Percentiles rank a stretch among this genome's conserved stretches.
phyloP scores from a whole-genome alignment of 2,329 filamentous ascomycete genomes.

The Xylaria sp. region DNA sequence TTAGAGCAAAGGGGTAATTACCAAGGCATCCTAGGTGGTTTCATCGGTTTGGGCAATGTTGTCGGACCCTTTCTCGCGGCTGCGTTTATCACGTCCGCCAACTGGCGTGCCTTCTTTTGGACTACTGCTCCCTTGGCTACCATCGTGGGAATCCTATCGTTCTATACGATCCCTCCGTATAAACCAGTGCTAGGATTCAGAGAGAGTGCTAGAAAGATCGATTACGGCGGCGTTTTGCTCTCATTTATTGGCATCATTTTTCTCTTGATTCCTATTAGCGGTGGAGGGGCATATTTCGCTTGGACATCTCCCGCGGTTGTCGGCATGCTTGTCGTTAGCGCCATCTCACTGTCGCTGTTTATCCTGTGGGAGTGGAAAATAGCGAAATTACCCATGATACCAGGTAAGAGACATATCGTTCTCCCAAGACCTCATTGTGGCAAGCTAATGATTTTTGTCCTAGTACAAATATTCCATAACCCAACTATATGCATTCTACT shows the following conservation, averaged over 20 bases:
- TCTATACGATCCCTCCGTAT: slow-evolving; percentile 54
- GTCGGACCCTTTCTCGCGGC: slow-evolving; percentile 45
- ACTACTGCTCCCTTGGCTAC: slow-evolving; percentile 62
- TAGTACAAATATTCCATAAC: slow-evolving; percentile 65
- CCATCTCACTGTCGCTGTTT: not conserved
- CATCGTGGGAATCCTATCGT: slow-evolving; percentile 56
- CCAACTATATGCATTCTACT: slow-evolving; percentile 64
- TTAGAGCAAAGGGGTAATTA: slow-evolving; percentile 51
- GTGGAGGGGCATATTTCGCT: not conserved
- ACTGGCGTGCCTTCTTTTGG: slow-evolving; percentile 54
- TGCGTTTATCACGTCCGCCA: slow-evolving; percentile 31
- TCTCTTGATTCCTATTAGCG: not conserved
- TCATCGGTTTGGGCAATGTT: slow-evolving; percentile 41
- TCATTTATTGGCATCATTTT: not conserved
- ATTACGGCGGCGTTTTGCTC: not conserved
- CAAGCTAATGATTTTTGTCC: slow-evolving; percentile 1
- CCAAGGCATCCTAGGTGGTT: slow-evolving; percentile 46
- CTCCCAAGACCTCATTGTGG: not conserved
- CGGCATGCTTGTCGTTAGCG: not conserved
- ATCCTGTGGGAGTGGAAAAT: not conserved
- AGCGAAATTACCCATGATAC: not conserved
- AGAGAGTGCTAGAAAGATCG: not conserved
- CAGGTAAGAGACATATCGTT: not conserved
- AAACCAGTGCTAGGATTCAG: not conserved
- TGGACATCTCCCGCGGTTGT: not conserved